These are phyloP conservation scores for Stereocaulon alpinum DNA, from an alignment of 495 filamentous ascomycete genomes.

Conservation along the genomic window DNA sequence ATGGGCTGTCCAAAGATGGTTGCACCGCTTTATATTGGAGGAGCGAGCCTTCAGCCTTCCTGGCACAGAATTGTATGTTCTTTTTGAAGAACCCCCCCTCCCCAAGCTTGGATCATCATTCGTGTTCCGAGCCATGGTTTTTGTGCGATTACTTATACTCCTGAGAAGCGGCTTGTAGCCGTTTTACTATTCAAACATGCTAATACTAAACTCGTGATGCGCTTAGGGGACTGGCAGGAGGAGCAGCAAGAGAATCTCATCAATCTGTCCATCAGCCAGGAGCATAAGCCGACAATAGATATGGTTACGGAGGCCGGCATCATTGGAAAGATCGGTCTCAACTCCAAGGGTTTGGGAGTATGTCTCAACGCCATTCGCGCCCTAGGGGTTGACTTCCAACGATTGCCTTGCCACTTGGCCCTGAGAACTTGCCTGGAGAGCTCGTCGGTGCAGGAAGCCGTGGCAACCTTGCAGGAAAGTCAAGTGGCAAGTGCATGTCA, in stretches of 20 bases:
- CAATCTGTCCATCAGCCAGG: constrained; percentile 41
- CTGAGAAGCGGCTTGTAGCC: no score
- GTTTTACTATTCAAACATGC: no score
- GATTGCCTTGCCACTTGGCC: constrained; percentile 53
- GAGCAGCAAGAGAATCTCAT: constrained; percentile 44
- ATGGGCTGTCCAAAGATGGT: constrained; percentile 53
- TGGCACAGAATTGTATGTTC: constrained; percentile 47
- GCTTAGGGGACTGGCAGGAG: constrained; percentile 43
- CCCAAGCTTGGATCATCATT: no score
- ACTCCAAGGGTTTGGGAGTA: constrained; percentile 50
- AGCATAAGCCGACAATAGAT: constrained; percentile 38
- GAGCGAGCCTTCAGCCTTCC: constrained; percentile 30
- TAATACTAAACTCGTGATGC: no score
- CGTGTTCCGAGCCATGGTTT: no score
- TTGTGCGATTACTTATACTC: no score
- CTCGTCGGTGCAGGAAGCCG: constrained; percentile 39
- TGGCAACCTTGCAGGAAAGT: constrained; percentile 36
- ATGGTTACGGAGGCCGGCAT: constrained; percentile 53
- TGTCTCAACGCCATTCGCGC: constrained; percentile 58
- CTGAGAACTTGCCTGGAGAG: constrained; percentile 51
- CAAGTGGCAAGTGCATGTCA: constrained; percentile 54
- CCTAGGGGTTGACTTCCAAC: constrained; percentile 41
- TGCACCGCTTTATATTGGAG: constrained; percentile 52
- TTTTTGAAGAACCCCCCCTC: no score
- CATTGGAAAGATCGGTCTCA: constrained; percentile 65